Evolutionary conservation across 1,284 basidiomycete genomes (phyloP).

Genomic region (Malassezia brasiliensis): DNA sequence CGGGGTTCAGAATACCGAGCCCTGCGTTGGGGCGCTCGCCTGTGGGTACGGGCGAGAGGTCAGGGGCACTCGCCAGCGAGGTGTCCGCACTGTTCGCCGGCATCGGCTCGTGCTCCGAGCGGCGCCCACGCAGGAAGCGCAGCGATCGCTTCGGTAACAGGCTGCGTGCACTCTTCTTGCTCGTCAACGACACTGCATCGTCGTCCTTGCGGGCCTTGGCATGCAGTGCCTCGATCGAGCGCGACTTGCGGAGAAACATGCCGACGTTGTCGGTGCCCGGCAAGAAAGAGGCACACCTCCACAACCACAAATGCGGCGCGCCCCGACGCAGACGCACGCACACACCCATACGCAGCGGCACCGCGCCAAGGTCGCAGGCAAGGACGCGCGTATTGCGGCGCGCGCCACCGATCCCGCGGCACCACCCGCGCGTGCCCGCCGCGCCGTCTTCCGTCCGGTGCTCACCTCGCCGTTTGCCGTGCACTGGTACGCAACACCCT

Average conservation of each 20-base stretch:
- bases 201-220: background rate
- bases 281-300: slow-evolving; percentile 7
- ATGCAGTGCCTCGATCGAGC: slow-evolving; percentile 6
- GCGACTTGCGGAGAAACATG: slow-evolving; percentile 16
- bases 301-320: background rate
- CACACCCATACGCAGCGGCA: slow-evolving; percentile 16
- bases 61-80: background rate
- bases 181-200: background rate
- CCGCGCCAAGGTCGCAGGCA: slow-evolving; percentile 5
- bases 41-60: background rate
- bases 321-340: slow-evolving; percentile 6
- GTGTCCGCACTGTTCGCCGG: background rate
- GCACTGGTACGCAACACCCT: slow-evolving; percentile 11
- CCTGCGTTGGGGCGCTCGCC: background rate
- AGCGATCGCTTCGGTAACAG: slow-evolving; percentile 7
- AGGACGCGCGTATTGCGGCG: slow-evolving; percentile 8
- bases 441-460: slow-evolving; percentile 17
- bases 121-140: slow-evolving; percentile 6
- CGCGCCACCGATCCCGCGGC: background rate
- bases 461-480: slow-evolving; percentile 18
- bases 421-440: background rate
- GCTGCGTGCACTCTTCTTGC: background rate
- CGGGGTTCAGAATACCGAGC: background rate
- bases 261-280: background rate
- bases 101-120: background rate